Conservation (phyloP, 768 basidiomycete genomes). For the Tephrocybe rancida region DNA sequence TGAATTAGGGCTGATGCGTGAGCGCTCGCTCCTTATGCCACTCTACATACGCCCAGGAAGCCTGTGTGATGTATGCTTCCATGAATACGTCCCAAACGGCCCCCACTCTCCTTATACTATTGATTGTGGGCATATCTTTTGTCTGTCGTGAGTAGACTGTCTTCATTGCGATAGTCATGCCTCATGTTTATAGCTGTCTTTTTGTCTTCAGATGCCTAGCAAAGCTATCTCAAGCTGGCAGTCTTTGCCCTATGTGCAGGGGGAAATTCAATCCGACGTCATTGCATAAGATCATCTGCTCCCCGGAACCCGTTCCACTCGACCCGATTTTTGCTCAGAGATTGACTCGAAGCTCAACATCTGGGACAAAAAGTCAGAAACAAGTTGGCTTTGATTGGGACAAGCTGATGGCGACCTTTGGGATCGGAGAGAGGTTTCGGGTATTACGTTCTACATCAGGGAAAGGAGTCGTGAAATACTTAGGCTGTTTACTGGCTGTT, state of each 20-base stretch:
- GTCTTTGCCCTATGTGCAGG: slow-evolving; percentile 7
- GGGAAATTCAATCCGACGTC: neutral
- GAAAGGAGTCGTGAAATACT: no score
- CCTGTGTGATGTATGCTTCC: slow-evolving; percentile 74
- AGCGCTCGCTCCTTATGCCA: slow-evolving; percentile 35
- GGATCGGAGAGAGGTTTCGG: no score
- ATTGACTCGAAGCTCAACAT: no score
- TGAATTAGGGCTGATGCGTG: neutral
- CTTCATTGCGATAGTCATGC: slow-evolving; percentile 1
- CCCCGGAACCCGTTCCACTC: no score
- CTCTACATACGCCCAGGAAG: slow-evolving; percentile 62
- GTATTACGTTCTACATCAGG: no score
- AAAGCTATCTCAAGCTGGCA: neutral
- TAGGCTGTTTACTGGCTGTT: no score
- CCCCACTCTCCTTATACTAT: slow-evolving; percentile 67
- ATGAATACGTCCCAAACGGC: slow-evolving; percentile 55
- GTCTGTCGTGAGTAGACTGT: slow-evolving; percentile 50
- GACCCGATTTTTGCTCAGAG: no score
- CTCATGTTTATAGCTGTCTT: neutral
- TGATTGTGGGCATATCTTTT: slow-evolving; percentile 76
- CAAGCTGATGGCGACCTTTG: no score
- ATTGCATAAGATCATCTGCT: slow-evolving; percentile 5
- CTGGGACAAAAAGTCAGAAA: no score
- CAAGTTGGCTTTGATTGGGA: no score
- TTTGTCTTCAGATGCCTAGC: slow-evolving; percentile 11